These are phyloP conservation scores for Lithohypha guttulata DNA, from an alignment of 2,329 filamentous ascomycete species.

Conservation along the genomic window DNA sequence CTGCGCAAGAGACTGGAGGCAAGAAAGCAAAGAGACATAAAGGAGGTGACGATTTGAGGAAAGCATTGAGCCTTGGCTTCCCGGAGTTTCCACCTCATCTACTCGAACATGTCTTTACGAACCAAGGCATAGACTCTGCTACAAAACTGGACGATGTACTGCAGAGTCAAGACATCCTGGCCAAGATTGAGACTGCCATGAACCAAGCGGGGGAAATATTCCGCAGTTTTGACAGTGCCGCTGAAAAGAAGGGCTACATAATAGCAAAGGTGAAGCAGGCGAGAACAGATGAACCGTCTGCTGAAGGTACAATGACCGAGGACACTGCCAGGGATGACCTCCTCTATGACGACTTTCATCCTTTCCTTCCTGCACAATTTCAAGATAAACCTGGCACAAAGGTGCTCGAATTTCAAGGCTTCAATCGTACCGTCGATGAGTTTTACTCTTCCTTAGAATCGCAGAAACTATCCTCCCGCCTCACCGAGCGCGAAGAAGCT, in stretches of 20 bases:
- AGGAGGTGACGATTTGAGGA: conserved; percentile 62
- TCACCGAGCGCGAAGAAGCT: conserved; percentile 69
- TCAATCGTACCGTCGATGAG: conserved; percentile 88
- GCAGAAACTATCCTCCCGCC: conserved; percentile 73
- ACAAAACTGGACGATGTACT: conserved; percentile 60
- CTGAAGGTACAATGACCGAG: conserved; percentile 27
- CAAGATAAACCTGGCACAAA: conserved; percentile 53
- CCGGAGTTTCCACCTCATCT: conserved; percentile 81
- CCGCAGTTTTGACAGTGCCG: conserved; percentile 55
- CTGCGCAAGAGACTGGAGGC: conserved; percentile 24
- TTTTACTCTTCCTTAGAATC: conserved; percentile 96
- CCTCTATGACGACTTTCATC: conserved; percentile 91
- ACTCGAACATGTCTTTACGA: conserved; percentile 71
- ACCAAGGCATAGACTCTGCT: conserved; percentile 58
- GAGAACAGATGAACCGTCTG: conserved; percentile 28
- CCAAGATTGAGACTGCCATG: conserved; percentile 57
- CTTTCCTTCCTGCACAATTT: conserved; percentile 75
- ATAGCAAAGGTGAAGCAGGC: conserved; percentile 53
- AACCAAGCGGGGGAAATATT: conserved; percentile 60
- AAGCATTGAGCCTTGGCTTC: conserved; percentile 70
- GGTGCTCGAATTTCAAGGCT: conserved; percentile 68
- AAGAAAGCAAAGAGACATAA: conserved; percentile 67
- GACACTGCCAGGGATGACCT: conserved; percentile 33
- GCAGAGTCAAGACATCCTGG: conserved; percentile 51
- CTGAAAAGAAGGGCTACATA: conserved; percentile 67